A percentile compares a stretch with the other conserved stretches of the same genome.
These are phyloP conservation scores for Brassica cretica DNA, from an alignment of 345 rosid genomes.

Conservation along the genomic window DNA sequence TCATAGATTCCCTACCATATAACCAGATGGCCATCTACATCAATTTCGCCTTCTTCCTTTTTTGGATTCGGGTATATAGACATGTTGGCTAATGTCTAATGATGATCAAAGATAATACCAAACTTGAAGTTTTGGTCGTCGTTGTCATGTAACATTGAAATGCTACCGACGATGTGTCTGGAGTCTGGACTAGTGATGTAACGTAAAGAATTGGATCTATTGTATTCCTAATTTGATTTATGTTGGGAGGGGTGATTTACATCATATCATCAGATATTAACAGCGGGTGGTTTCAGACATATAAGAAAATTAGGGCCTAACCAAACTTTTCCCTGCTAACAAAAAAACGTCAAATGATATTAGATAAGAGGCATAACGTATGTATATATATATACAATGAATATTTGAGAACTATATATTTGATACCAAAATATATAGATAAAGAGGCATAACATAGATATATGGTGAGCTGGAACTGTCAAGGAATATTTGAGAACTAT, in stretches of 20 bases:
- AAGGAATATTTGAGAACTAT: too few relatives aligned
- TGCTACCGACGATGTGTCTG: background rate
- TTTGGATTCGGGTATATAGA: background rate
- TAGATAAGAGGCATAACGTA: background rate
- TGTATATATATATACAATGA: background rate
- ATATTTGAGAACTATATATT: too few relatives aligned
- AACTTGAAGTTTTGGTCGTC: background rate
- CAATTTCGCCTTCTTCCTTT: background rate
- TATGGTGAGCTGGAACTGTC: too few relatives aligned
- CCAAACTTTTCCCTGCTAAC: background rate
- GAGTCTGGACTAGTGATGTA: background rate
- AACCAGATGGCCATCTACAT: background rate
- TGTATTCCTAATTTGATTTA: background rate
- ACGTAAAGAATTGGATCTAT: background rate
- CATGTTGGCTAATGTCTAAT: background rate
- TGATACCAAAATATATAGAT: too few relatives aligned
- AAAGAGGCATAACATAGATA: too few relatives aligned
- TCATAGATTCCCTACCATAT: background rate
- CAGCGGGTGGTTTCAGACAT: background rate
- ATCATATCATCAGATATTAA: too few relatives aligned
- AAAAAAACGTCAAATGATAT: background rate
- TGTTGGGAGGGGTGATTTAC: background rate
- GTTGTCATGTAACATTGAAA: background rate
- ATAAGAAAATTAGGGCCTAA: background rate
- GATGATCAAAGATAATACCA: slow-evolving; percentile 1